These are phyloP conservation scores for Ceratocystis diversiconidia DNA, from an alignment of 2,329 filamentous ascomycete species.

Conservation along the genomic window DNA sequence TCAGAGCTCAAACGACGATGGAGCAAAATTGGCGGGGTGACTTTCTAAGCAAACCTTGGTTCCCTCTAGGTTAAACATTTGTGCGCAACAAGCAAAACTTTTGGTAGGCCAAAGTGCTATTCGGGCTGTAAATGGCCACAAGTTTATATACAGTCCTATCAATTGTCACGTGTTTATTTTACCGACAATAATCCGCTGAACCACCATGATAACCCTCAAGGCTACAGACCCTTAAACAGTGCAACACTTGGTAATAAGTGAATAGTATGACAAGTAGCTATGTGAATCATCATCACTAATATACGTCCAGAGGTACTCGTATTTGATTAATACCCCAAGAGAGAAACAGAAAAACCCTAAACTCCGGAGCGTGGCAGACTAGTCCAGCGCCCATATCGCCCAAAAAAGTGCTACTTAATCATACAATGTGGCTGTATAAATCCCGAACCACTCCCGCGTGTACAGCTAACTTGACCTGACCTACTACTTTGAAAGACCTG, in stretches of 20 bases:
- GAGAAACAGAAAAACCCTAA: neutral
- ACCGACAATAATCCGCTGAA: neutral
- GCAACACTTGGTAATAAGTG: no score
- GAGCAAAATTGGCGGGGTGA: slow-evolving; percentile 10
- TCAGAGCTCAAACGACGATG: slow-evolving; percentile 12
- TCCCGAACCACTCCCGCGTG: neutral
- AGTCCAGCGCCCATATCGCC: neutral
- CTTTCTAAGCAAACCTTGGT: neutral
- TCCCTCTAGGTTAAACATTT: slow-evolving; percentile 10
- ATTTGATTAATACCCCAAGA: neutral
- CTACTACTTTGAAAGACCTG: slow-evolving; percentile 29
- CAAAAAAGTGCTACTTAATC: slow-evolving; percentile 1
- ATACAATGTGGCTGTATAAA: neutral
- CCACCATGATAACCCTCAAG: neutral
- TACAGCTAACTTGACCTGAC: neutral
- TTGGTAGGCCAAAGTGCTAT: neutral
- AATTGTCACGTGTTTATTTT: slow-evolving; percentile 8
- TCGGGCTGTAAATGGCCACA: neutral
- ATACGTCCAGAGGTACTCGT: no score
- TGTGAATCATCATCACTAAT: no score
- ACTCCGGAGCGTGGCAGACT: neutral
- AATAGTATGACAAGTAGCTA: neutral
- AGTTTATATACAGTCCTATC: neutral
- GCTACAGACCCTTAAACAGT: neutral
- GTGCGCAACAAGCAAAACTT: slow-evolving; percentile 9